Percentiles rank a stretch among this genome's conserved stretches.
phyloP scores from a whole-genome alignment of 495 filamentous ascomycete species.

The Aspergillus taichungensis region DNA sequence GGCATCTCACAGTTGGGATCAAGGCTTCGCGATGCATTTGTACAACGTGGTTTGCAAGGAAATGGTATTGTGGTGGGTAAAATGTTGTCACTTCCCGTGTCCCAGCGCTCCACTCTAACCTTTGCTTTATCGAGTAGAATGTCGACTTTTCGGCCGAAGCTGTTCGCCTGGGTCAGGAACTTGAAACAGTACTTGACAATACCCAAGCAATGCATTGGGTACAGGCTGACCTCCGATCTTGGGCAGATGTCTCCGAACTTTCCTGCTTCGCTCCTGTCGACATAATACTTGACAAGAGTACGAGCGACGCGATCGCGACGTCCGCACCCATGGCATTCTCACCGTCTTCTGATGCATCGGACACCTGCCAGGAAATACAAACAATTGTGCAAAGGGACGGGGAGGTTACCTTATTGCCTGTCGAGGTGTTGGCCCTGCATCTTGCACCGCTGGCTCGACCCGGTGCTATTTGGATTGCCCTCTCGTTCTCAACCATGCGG shows the following conservation, averaged over 20 bases:
- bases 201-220: constrained; percentile 29
- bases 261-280: constrained; percentile 26
- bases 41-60: constrained; percentile 19
- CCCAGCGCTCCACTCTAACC: neutral
- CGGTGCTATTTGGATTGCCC: constrained; percentile 24
- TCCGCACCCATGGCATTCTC: constrained; percentile 11
- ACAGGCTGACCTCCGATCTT: constrained; percentile 26
- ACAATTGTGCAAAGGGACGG: constrained; percentile 5
- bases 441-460: constrained; percentile 24
- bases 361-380: constrained; percentile 19
- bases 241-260: constrained; percentile 22
- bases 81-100: neutral
- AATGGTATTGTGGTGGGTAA: constrained; percentile 30
- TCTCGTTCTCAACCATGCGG: constrained; percentile 32
- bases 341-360: constrained; percentile 1
- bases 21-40: constrained; percentile 25
- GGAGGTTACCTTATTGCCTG: constrained; percentile 17
- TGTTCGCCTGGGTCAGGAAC: constrained; percentile 26
- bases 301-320: constrained; percentile 36
- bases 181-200: constrained; percentile 12
- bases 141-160: constrained; percentile 37
- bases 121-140: constrained; percentile 17
- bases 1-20: constrained; percentile 30
- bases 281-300: constrained; percentile 35
- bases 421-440: constrained; percentile 31